These are phyloP conservation scores for Nicotiana benthamiana DNA, from an alignment of 257 asterid species.

Conservation along the genomic window DNA sequence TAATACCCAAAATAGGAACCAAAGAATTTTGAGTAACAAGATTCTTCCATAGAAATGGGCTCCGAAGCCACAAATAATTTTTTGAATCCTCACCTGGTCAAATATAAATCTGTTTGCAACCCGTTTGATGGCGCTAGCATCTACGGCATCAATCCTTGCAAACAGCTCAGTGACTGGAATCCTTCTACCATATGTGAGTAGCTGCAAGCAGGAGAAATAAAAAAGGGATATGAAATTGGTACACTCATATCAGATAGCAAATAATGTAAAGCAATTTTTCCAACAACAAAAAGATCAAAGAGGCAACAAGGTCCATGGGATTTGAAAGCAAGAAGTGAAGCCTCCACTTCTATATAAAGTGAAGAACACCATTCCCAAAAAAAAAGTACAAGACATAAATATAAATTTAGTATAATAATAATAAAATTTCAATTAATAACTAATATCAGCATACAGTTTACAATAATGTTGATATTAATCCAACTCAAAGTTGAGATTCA, in stretches of 20 bases:
- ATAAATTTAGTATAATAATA: too few species aligned
- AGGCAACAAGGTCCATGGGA: too few species aligned
- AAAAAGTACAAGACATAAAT: too few species aligned
- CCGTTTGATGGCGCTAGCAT: conserved; percentile 74
- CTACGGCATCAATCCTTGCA: conserved; percentile 89
- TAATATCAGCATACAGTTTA: too few species aligned
- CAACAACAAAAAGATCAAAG: too few species aligned
- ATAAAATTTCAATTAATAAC: too few species aligned
- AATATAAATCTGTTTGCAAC: conserved; percentile 85
- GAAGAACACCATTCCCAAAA: too few species aligned
- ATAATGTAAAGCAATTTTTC: background rate
- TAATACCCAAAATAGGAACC: background rate
- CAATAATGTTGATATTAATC: too few species aligned
- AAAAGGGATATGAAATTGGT: background rate
- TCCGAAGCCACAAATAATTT: background rate
- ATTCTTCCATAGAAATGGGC: background rate
- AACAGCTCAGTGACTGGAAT: conserved; percentile 85
- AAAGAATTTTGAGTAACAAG: background rate
- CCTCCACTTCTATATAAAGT: too few species aligned
- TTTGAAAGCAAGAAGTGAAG: too few species aligned
- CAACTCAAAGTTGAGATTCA: too few species aligned
- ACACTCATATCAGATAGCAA: background rate
- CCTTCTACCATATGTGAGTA: conserved; percentile 92
- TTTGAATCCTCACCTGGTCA: conserved; percentile 47
- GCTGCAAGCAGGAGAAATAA: conserved; percentile 37